These are phyloP conservation scores for Tephrocybe sp. DNA, from an alignment of 768 basidiomycete species.

Conservation along the genomic window DNA sequence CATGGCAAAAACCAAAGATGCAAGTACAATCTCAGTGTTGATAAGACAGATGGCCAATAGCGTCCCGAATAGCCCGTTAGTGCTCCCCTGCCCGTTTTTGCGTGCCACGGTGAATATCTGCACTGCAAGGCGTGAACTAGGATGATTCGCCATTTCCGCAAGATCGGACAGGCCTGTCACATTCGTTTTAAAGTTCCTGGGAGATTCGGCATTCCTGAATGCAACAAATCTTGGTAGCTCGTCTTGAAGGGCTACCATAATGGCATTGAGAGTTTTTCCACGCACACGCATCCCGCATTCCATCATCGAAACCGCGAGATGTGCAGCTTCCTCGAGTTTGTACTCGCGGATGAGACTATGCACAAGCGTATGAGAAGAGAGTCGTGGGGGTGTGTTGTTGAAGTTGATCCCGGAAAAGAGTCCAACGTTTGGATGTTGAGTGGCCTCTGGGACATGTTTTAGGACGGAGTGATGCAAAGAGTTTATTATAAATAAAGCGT, in stretches of 20 bases:
- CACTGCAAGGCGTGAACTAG: slow-evolving; percentile 50
- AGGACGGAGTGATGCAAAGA: slow-evolving; percentile 48
- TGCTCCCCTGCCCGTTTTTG: slow-evolving; percentile 53
- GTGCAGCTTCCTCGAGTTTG: slow-evolving; percentile 41
- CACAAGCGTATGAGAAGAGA: slow-evolving; percentile 63
- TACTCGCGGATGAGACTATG: slow-evolving; percentile 64
- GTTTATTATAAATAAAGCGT: slow-evolving; percentile 60
- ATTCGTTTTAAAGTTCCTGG: slow-evolving; percentile 16
- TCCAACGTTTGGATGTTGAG: slow-evolving; percentile 20
- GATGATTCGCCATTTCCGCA: slow-evolving; percentile 34
- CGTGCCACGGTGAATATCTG: slow-evolving; percentile 53
- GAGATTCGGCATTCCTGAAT: neutral
- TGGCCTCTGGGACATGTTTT: slow-evolving; percentile 17
- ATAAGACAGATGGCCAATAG: slow-evolving; percentile 65
- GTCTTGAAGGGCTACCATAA: slow-evolving; percentile 32
- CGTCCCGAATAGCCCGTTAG: slow-evolving; percentile 58
- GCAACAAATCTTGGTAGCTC: neutral
- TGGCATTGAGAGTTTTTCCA: slow-evolving; percentile 46
- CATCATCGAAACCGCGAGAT: slow-evolving; percentile 54
- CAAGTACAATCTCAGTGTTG: slow-evolving; percentile 81
- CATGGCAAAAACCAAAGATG: slow-evolving; percentile 65
- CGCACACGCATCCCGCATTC: slow-evolving; percentile 50
- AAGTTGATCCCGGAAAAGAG: slow-evolving; percentile 45
- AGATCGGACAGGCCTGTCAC: slow-evolving; percentile 29
- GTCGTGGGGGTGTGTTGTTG: slow-evolving; percentile 48